Base-by-base conservation (phyloP, 2,329 filamentous ascomycete species). In the Alternaria tenuissima region DNA sequence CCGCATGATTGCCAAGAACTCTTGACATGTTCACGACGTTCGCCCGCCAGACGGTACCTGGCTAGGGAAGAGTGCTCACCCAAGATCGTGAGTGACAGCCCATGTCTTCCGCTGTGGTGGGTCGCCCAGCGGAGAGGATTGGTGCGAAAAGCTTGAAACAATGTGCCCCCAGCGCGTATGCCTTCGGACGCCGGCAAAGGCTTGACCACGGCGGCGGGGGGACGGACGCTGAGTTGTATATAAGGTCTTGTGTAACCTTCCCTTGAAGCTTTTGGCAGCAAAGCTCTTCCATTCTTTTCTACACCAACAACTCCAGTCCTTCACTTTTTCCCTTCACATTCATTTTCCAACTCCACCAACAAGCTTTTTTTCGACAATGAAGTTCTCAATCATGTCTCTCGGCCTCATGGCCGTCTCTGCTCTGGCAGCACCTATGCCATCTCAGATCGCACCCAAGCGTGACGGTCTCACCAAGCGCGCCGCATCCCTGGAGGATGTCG, bases 381-480 rank as follows among this genome's bases (percentile, higher is more conserved):
- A 72, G 68, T 63, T 76, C 61, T 67, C 73, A 28, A 66, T 72
- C 47, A 57, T 77, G 52, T 66, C 71, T 43, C 52, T 77, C 44
- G 68, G 70, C 62, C 67, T 77, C 22, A 69, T 73, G 55, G 65
- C 70, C 61, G 60, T 76, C 43, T 66, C 61, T 44, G 72, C 74
- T 68, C 65, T 77, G 66, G 76, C 75, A 69, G 73, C 72, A 46
- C 76, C 76, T 26, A 73, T 70, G 52, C 63, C 65, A 52, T 74
- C 64, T 52, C 60, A 60, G 57, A 54, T 64, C 46, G 47, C 66
- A 39, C 52, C 63, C 52, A 70, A 71, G 61, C 66, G 64, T 52
- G 63, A 47, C 28, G 43, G 51, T 55, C 59, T 73, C 22, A 64
- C 60, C 24, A 76, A 75, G 63, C 69, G 72, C 54, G 72, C 72